Base-by-base conservation (phyloP, 805 yeast genomes). In the Saturnispora galanensis region DNA sequence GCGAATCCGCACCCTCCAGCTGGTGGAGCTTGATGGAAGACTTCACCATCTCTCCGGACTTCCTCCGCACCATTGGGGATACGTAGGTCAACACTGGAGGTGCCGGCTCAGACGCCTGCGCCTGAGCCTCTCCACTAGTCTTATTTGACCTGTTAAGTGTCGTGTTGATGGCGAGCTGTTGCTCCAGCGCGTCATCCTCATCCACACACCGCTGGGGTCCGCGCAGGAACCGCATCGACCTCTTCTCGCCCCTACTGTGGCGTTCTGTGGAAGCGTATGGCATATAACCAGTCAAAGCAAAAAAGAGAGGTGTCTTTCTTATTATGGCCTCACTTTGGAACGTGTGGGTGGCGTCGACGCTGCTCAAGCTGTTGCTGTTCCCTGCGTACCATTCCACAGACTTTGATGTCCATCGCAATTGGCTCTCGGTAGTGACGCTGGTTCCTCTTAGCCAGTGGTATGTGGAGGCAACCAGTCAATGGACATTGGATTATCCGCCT, bases 401-500 rank as follows among this genome's bases (percentile, higher is more conserved):
- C 62, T 90, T 93, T 56, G 98, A 93, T 59, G 98, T 93, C 18
- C 98, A 93, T 62, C 69, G 98, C 47, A 93, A 93, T 58, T 93
- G 98, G 98, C 71, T 93, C 16, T 95, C 98, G 0, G 81, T 93
- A 41, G 90, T 97, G 1, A 66, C 79, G 54, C 71, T 71, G 5
- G 63, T 89, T 15, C 97, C 97, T 0, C 40, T 89, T 13, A 64
- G 65, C 12, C 60, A 82, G 44, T 93, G 99, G 99, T 93, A 93
- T 59, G 59, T 70, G 35, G 96, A 93, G 51, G 62, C 69, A 39
- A 77, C 86, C 0, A 74, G 77, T 38, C 88, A 84, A 58, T 93
- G 97, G 97, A 93, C 97, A 0, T 66, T 93, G 35, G 98, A 93
- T 62, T 93, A 90, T 64, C 98, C 99, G 10, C 99, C 99, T 0